phyloP scores from a whole-genome alignment of 2,329 filamentous ascomycete genomes.

The Mycocentrospora acerina region DNA sequence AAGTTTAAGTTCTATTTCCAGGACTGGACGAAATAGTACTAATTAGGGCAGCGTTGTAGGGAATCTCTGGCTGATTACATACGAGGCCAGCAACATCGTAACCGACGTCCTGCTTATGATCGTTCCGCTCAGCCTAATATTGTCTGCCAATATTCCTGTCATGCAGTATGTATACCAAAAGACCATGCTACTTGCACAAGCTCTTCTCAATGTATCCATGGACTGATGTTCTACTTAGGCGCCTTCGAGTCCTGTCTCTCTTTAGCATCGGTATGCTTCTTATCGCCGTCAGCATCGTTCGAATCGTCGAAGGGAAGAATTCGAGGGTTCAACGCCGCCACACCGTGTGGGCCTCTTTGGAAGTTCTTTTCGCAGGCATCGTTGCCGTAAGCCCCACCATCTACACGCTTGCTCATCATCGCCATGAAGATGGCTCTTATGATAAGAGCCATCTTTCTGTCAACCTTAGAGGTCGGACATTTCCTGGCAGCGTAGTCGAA shows the following conservation, averaged over 20 bases:
- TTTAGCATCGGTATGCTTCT: slow-evolving; percentile 21
- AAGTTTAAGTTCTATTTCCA: slow-evolving; percentile 4
- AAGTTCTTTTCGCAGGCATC: slow-evolving; percentile 14
- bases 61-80: slow-evolving; percentile 20
- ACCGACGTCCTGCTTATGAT: slow-evolving; percentile 20
- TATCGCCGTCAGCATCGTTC: slow-evolving; percentile 16
- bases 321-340: slow-evolving; percentile 14
- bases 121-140: slow-evolving; percentile 13
- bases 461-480: slow-evolving; percentile 6
- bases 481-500: slow-evolving; percentile 1
- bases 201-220: not conserved
- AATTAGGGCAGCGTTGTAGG: slow-evolving; percentile 14
- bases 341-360: slow-evolving; percentile 18
- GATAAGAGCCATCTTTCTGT: slow-evolving; percentile 11
- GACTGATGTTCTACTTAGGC: slow-evolving; percentile 2
- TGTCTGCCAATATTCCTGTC: slow-evolving; percentile 9
- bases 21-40: too few species aligned
- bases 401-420: slow-evolving; percentile 16
- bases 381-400: slow-evolving; percentile 20
- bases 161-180: slow-evolving; percentile 15
- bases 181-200: not conserved
- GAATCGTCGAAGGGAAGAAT: slow-evolving; percentile 12
- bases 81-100: slow-evolving; percentile 19
- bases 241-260: slow-evolving; percentile 16
- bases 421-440: slow-evolving; percentile 8